phyloP scores from a whole-genome alignment of 2,329 filamentous ascomycete species.

The Penicillium freii region DNA sequence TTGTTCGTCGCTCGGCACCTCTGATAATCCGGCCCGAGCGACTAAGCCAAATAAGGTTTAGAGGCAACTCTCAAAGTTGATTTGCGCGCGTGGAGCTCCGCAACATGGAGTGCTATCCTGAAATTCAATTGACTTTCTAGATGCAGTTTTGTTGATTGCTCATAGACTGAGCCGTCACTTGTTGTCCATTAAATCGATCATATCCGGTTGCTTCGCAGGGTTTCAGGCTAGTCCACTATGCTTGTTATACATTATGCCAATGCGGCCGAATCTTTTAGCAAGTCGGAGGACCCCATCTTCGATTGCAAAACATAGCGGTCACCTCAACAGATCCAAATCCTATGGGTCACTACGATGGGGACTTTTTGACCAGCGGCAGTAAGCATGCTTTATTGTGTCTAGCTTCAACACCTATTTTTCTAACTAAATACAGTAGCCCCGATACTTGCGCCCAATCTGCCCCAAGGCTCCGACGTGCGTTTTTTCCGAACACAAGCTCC shows the following conservation, averaged over 20 bases:
- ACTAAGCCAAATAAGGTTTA: conserved; percentile 11
- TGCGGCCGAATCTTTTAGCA: conserved; percentile 19
- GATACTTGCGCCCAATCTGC: background rate
- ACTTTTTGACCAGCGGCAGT: background rate
- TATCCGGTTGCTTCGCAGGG: background rate
- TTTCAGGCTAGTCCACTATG: conserved; percentile 17
- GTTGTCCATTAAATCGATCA: background rate
- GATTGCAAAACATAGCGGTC: conserved; percentile 1
- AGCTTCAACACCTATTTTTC: background rate
- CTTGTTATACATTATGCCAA: conserved; percentile 24
- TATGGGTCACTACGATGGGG: background rate
- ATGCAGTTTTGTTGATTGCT: background rate
- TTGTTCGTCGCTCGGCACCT: conserved; percentile 18
- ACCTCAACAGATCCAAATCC: background rate
- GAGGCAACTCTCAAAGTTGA: background rate
- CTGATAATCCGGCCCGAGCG: conserved; percentile 24
- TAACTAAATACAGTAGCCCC: conserved; percentile 2
- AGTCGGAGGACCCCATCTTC: conserved; percentile 19
- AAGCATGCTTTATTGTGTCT: background rate
- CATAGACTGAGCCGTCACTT: background rate
- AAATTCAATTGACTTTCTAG: background rate
- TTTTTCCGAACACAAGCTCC: background rate
- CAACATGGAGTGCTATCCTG: background rate
- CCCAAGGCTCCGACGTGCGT: background rate
- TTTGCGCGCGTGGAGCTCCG: conserved; percentile 2